Base-by-base conservation (phyloP, 1,284 basidiomycete genomes). In the Leucoagaricus sp. region DNA sequence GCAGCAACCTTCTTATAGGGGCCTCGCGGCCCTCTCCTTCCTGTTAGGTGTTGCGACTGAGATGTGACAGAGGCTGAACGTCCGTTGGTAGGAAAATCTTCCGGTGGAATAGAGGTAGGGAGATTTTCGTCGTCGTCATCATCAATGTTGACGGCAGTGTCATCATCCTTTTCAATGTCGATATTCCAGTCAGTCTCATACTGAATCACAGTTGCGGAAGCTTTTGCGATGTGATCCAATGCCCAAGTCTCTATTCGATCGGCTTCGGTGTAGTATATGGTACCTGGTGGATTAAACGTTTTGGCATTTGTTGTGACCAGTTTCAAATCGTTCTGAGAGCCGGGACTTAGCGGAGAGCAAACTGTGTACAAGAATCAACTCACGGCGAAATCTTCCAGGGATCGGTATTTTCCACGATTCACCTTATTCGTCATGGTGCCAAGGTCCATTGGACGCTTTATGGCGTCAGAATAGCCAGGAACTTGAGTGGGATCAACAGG, bases 101-200 rank as follows among this genome's bases (percentile, higher is more conserved):
- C 66, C 31, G 78, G 74, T 69, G 78, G 75, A 2, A 73, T 73
- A n/a, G 74, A 73, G 1, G 64, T 67, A 15, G 61, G 53, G 13
- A 67, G 66, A 7, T 74, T 73, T 10, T 75, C 78, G n/a, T 80
- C 79, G 1, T 79, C 75, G 23, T 80, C 78, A n/a, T 78, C 72
- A 19, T 78, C 73, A 15, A 76, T 64, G 28, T 74, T 72, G 26
- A 70, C 68, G 13, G 66, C 64, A 17, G 72, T 60, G 42, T 84
- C 81, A 23, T 86, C 87, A 46, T 90, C 87, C 41, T 78, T 80
- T 63, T 89, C 88, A n/a, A 88, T 75, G 56, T 90, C 87, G 55
- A 91, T 86, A 61, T 89, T 90, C 89, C 89, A 91, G 66, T 91
- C 86, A 0, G 86, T 83, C 70, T 91, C 89, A 67, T 86, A 88